Percentiles rank a stretch among this genome's conserved stretches.
Evolutionary conservation across 140 eudicot species (phyloP).

Genomic region (Stevia rebaudiana): DNA sequence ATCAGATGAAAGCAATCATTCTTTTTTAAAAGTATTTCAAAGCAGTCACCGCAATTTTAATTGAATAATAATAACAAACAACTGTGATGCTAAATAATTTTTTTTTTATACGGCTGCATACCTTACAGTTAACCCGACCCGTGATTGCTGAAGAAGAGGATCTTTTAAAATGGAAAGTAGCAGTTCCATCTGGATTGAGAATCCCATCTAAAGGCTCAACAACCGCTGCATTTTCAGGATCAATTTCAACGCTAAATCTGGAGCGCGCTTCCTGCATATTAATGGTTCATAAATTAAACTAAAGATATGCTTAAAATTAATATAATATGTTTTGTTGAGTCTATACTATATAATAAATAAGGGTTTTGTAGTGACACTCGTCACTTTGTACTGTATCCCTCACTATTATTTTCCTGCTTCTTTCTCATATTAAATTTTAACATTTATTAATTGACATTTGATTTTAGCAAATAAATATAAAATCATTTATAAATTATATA

Average conservation of each 20-base stretch:
- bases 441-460: no score
- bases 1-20: background rate
- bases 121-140: conserved; percentile 86
- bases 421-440: no score
- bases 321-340: background rate
- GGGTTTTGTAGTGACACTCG: no score
- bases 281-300: background rate
- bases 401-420: no score
- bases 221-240: conserved; percentile 70
- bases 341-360: no score
- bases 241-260: conserved; percentile 68
- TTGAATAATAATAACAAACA: conserved; percentile 3
- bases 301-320: background rate
- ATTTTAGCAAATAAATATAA: no score
- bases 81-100: background rate
- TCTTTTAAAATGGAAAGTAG: conserved; percentile 54
- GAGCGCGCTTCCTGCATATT: conserved; percentile 83
- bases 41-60: background rate
- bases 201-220: conserved; percentile 77
- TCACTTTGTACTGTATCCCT: no score
- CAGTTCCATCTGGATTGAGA: conserved; percentile 78
- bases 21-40: background rate
- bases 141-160: conserved; percentile 61
- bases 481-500: no score
- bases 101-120: conserved; percentile 15